Evolutionary conservation across 2,329 filamentous ascomycete species (phyloP).

Genomic region (Colletotrichum aenigma): DNA sequence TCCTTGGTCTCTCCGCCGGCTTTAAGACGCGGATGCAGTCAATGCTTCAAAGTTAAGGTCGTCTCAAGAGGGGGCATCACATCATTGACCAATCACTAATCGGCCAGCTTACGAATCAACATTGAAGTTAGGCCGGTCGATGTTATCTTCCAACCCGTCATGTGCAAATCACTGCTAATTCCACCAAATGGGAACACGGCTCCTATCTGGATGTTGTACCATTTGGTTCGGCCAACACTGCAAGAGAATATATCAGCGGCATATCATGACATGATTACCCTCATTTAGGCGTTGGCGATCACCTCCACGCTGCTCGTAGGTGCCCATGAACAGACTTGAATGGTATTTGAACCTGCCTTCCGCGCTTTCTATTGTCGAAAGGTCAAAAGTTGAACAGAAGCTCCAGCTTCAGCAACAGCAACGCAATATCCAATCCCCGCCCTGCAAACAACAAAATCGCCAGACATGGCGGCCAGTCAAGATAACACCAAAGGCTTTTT

Average conservation of each 20-base stretch:
- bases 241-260: not conserved
- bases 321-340: not conserved
- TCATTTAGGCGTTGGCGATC: not conserved
- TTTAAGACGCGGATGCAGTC: not conserved
- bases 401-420: not conserved
- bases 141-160: not conserved
- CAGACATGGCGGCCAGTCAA: not conserved
- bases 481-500: slow-evolving; percentile 20
- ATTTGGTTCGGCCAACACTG: not conserved
- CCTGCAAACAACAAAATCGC: not conserved
- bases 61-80: not conserved
- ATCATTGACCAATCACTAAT: not conserved
- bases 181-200: not conserved
- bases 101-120: not conserved
- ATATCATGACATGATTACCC: not conserved
- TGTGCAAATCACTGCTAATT: not conserved
- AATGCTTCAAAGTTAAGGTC: not conserved
- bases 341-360: not conserved
- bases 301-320: not conserved
- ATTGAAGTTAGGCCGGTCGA: not conserved
- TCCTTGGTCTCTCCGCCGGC: not conserved
- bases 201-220: not conserved
- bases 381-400: not conserved
- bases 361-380: not conserved
- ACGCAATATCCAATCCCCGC: not conserved